These are phyloP conservation scores for Epithele typhae DNA, from an alignment of 768 basidiomycete genomes.

Conservation along the genomic window DNA sequence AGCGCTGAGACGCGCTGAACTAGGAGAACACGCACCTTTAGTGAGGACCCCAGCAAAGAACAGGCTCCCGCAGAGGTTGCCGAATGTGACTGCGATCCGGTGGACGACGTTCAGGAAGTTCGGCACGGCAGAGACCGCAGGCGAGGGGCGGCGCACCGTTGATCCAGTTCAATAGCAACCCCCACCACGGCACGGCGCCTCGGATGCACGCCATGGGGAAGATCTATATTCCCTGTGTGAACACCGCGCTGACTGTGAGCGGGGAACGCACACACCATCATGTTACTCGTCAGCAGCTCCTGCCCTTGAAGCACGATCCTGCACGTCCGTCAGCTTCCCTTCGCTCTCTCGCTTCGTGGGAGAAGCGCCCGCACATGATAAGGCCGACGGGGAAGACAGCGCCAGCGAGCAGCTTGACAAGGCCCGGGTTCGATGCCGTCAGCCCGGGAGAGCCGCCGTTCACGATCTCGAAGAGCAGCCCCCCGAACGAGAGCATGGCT, in stretches of 20 bases:
- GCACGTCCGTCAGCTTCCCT: background rate
- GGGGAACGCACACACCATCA: conserved; percentile 47
- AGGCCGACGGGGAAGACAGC: conserved; percentile 75
- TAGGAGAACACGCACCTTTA: conserved; percentile 45
- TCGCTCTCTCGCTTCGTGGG: background rate
- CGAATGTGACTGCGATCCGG: conserved; percentile 65
- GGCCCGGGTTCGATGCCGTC: conserved; percentile 52
- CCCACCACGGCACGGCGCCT: conserved; percentile 65
- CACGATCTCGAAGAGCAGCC: conserved; percentile 56
- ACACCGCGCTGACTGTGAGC: too few relatives aligned
- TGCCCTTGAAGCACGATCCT: conserved; percentile 73
- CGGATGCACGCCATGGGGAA: conserved; percentile 67
- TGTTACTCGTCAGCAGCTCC: conserved; percentile 71
- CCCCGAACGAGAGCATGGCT: conserved; percentile 72
- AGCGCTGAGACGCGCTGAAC: background rate
- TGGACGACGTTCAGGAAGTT: background rate
- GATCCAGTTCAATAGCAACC: conserved; percentile 61
- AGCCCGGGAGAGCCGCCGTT: conserved; percentile 54
- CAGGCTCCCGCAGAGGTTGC: conserved; percentile 64
- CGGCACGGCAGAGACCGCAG: background rate
- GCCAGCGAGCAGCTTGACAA: conserved; percentile 61
- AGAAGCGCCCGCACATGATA: conserved; percentile 47
- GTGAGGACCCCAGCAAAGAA: conserved; percentile 67
- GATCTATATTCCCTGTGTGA: conserved; percentile 35
- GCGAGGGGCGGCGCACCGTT: conserved; percentile 41